A percentile compares a stretch with the other conserved stretches of the same genome.
phyloP scores from a whole-genome alignment of 768 basidiomycete species.

The Russula sp. region DNA sequence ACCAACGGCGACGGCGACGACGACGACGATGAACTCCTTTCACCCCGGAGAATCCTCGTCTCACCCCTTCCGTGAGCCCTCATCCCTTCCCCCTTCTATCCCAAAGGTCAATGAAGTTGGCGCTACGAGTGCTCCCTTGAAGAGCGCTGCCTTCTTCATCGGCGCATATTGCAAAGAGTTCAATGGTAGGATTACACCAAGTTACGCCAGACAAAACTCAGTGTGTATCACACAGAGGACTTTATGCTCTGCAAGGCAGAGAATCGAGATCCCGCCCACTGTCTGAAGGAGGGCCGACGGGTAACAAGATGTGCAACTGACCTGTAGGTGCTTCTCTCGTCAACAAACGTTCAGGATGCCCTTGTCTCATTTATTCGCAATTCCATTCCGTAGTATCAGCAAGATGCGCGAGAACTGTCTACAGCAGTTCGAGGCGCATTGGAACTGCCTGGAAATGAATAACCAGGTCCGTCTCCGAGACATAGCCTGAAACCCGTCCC shows the following conservation, averaged over 20 bases:
- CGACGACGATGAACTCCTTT: constrained; percentile 45
- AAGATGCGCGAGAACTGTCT: constrained; percentile 93
- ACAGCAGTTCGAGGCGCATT: constrained; percentile 83
- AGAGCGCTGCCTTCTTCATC: constrained; percentile 96
- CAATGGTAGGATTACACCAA: constrained; percentile 62
- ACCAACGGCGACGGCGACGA: constrained; percentile 4
- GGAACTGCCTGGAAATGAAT: constrained; percentile 89
- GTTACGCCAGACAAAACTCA: background rate
- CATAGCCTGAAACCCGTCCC: background rate
- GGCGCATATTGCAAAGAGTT: constrained; percentile 93
- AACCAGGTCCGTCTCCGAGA: constrained; percentile 75
- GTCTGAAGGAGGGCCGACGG: constrained; percentile 90
- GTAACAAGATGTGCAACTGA: constrained; percentile 95
- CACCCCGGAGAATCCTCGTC: constrained; percentile 43
- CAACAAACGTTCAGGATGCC: background rate
- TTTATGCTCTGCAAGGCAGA: constrained; percentile 98
- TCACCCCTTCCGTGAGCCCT: constrained; percentile 54
- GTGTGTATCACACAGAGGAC: constrained; percentile 52
- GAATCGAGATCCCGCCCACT: constrained; percentile 84
- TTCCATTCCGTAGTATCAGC: constrained; percentile 53
- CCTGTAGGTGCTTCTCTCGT: constrained; percentile 53
- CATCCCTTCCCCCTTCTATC: constrained; percentile 56
- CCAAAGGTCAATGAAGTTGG: constrained; percentile 89
- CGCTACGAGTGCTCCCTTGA: constrained; percentile 84
- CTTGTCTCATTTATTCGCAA: background rate